phyloP scores from a whole-genome alignment of 2,329 filamentous ascomycete species.

The Colletotrichum sp. region DNA sequence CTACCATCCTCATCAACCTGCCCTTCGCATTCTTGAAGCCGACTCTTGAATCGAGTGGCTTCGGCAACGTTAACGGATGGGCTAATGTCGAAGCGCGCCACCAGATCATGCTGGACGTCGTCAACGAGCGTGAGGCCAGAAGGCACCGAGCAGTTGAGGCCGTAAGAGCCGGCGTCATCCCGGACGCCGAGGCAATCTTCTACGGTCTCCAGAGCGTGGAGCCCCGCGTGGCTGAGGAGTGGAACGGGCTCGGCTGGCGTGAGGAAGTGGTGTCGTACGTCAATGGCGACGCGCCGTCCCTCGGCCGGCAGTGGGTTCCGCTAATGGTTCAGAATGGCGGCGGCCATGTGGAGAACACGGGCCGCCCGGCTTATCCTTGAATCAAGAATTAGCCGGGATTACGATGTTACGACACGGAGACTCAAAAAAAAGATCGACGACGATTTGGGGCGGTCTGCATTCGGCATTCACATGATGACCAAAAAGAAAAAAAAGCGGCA shows the following conservation, averaged over 20 bases:
- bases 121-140: conserved; percentile 62
- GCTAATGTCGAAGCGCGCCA: conserved; percentile 50
- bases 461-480: conserved; percentile 14
- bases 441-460: not conserved
- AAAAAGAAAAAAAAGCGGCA: conserved; percentile 13
- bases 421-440: conserved; percentile 2
- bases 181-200: conserved; percentile 37
- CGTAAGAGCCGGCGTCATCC: conserved; percentile 38
- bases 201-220: conserved; percentile 40
- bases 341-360: not conserved
- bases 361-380: conserved; percentile 21
- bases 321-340: conserved; percentile 21
- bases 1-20: conserved; percentile 71
- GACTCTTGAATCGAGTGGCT: conserved; percentile 64
- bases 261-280: conserved; percentile 44
- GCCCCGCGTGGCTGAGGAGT: conserved; percentile 43
- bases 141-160: conserved; percentile 52
- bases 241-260: conserved; percentile 55
- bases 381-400: not conserved
- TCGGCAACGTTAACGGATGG: conserved; percentile 57
- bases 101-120: conserved; percentile 51
- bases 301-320: conserved; percentile 50
- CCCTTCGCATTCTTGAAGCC: conserved; percentile 71
- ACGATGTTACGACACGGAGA: conserved; percentile 20
- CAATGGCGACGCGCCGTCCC: conserved; percentile 43